Base-by-base conservation (phyloP, 2,329 filamentous ascomycete genomes). In the Stagonosporopsis vannaccii region DNA sequence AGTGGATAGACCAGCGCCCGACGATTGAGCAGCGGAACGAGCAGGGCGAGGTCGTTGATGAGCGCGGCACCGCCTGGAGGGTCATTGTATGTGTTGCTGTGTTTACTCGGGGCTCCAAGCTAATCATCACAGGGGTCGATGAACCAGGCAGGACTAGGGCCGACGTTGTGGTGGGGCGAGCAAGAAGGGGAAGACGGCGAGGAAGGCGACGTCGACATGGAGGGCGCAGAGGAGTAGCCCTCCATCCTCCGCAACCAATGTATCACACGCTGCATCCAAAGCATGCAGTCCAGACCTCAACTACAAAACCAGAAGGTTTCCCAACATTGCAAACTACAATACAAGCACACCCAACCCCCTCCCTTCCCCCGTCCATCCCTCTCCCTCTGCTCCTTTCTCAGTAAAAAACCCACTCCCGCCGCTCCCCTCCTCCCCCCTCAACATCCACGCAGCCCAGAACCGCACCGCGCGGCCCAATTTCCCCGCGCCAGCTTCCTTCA, bases 1-100 rank as follows among this genome's bases (percentile, higher is more conserved):
- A 91, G 63, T 99, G 95, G 92, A 86, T 92, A 58, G 94, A 98
- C 73, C 90, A 96, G 75, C 88, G 90, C 0, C 94, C 94, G 87
- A 96, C 77, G 85, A 88, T 37, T 89, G 88, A 47, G 85, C 89
- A 32, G 76, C 80, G 89, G 61, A 82, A 85, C 13, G 84, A 84
- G 35, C 85, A 54, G 87, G 89, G 42, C 84, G 89, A 32, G 75
- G 78, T 90, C 53, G 81, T 85, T 8, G 84, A 84, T 42, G 83
- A 87, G 50, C 86, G 87, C 65, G 84, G 82, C 58, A 87, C 90
- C 5, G 89, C 90, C 0, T 95, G 92, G 79, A 83, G 82, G 60
- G 84, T 94, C 62, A 85, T 75, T 47, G 76, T 78, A 53, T 66
- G 75, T 73, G 9, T 30, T 19, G 4, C 1, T 7, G 1, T 40